Percentiles rank a stretch among this genome's conserved stretches.
Conservation (phyloP, 208 protist species). For the Leishmania martiniquensis region DNA sequence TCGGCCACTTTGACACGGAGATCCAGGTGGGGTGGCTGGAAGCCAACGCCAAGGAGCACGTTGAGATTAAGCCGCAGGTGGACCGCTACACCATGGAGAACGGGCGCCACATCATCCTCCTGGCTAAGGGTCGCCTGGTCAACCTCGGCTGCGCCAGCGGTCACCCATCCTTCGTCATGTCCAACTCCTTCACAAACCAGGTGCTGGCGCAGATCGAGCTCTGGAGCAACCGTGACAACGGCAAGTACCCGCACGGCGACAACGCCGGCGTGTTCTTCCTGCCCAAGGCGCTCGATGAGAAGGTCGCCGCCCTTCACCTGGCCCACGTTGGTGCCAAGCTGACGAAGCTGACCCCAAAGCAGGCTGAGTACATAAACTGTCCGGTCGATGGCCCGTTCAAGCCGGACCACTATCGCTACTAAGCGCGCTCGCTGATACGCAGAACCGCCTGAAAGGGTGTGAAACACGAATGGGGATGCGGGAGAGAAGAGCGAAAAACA, state of each 20-base stretch:
- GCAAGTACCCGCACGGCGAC: slow-evolving; percentile 94
- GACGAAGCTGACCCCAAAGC: slow-evolving; percentile 94
- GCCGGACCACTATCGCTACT: slow-evolving; percentile 99
- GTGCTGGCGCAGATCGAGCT: slow-evolving; percentile 99
- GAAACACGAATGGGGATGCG: not conserved
- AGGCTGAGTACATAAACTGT: slow-evolving; percentile 99
- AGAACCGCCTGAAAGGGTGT: not conserved
- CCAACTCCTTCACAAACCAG: slow-evolving; percentile 99
- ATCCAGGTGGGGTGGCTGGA: slow-evolving; percentile 98
- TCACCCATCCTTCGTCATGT: slow-evolving; percentile 99
- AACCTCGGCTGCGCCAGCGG: slow-evolving; percentile 99
- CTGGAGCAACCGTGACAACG: slow-evolving; percentile 92
- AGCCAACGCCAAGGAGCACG: slow-evolving; percentile 87
- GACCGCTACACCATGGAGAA: slow-evolving; percentile 97
- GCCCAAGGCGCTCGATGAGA: slow-evolving; percentile 99
- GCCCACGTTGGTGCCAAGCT: slow-evolving; percentile 97
- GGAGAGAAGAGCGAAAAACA: not conserved
- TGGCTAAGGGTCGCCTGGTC: slow-evolving; percentile 97
- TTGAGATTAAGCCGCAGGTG: slow-evolving; percentile 99
- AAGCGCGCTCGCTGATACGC: slow-evolving; percentile 43
- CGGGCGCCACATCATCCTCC: slow-evolving; percentile 96
- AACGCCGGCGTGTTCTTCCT: slow-evolving; percentile 96
- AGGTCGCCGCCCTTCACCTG: slow-evolving; percentile 99
- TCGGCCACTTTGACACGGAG: slow-evolving; percentile 99
- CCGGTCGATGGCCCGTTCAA: slow-evolving; percentile 98